Conservation (phyloP, 2,329 filamentous ascomycete species). For the Cladophialophora immunda region DNA sequence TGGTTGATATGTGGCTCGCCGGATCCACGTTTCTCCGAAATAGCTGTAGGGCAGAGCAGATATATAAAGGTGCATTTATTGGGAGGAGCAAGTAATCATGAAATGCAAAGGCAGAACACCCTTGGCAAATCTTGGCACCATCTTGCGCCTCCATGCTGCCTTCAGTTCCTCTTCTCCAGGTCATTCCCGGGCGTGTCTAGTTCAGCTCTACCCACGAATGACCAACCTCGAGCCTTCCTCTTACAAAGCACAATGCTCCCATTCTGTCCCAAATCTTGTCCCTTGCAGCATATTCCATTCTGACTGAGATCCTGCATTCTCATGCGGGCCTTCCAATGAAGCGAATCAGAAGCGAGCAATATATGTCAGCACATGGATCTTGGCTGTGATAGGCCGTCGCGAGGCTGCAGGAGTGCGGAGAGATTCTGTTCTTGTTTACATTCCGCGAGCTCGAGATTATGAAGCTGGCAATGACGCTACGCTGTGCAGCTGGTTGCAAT, state of each 20-base stretch:
- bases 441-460: conserved; percentile 26
- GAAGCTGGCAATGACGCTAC: not conserved
- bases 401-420: not conserved
- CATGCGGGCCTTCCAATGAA: not conserved
- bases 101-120: not conserved
- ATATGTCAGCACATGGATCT: not conserved
- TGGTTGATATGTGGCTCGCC: no score
- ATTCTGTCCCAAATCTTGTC: not conserved
- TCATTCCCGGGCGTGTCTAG: not conserved
- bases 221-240: not conserved
- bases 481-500: not conserved
- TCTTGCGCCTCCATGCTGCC: not conserved
- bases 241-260: not conserved
- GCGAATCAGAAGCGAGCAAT: not conserved
- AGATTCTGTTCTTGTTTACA: conserved; percentile 21
- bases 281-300: not conserved
- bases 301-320: conserved; percentile 14
- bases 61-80: no score
- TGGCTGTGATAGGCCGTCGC: conserved; percentile 10
- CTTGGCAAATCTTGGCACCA: conserved; percentile 5
- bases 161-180: not conserved
- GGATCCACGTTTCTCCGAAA: no score
- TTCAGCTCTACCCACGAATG: not conserved
- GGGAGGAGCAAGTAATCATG: not conserved
- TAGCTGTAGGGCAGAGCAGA: not conserved